phyloP scores from a whole-genome alignment of 768 basidiomycete genomes.

The Dictyophora rubrovolvata region DNA sequence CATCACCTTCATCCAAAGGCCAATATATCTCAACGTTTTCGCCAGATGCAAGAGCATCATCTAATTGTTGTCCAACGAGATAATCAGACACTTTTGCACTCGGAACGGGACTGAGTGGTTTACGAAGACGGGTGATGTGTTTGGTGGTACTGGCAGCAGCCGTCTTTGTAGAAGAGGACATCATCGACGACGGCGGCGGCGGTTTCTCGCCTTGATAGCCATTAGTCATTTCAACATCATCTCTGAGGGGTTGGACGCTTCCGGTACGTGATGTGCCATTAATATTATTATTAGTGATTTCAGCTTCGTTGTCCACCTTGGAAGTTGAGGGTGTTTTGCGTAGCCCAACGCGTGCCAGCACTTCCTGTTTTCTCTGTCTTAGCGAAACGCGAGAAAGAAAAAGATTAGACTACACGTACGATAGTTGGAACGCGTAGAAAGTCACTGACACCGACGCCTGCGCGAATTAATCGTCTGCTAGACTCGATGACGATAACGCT shows the following conservation, averaged over 20 bases:
- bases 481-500: constrained; percentile 77
- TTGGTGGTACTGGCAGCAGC: not conserved
- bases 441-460: constrained; percentile 72
- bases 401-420: constrained; percentile 36
- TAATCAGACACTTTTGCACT: constrained; percentile 61
- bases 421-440: constrained; percentile 66
- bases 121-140: constrained; percentile 25
- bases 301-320: not conserved
- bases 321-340: constrained; percentile 26
- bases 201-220: too few species aligned
- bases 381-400: not conserved
- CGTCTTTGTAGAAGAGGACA: too few species aligned
- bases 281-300: too few species aligned
- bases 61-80: constrained; percentile 69
- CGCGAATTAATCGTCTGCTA: constrained; percentile 56
- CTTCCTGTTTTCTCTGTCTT: constrained; percentile 40
- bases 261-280: too few species aligned
- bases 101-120: constrained; percentile 32
- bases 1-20: constrained; percentile 64
- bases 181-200: too few species aligned
- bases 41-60: constrained; percentile 66
- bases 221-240: too few species aligned
- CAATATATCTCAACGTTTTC: constrained; percentile 69
- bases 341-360: constrained; percentile 72
- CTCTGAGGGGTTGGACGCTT: too few species aligned